A percentile compares a stretch with the other conserved stretches of the same genome.
Evolutionary conservation across 345 rosid species (phyloP).

Genomic region (Populus alba): DNA sequence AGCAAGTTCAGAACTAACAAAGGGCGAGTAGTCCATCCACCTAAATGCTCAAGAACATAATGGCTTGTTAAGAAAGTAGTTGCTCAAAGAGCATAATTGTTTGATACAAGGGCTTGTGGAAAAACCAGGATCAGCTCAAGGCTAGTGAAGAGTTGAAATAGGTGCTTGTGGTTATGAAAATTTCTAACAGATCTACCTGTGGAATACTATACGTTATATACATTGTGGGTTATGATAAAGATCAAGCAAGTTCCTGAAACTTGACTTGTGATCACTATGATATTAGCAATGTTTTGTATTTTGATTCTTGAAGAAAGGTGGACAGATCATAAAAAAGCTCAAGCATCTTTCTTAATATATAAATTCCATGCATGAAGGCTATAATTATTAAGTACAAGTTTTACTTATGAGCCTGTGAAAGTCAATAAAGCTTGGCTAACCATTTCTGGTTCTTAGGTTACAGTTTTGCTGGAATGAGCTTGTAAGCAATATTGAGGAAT

Average conservation of each 20-base stretch:
- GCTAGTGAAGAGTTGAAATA: background rate
- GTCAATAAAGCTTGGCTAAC: too few species aligned
- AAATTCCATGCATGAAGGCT: too few species aligned
- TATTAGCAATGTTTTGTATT: background rate
- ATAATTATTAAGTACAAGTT: background rate
- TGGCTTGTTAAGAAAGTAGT: background rate
- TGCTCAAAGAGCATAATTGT: background rate
- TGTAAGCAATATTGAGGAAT: background rate
- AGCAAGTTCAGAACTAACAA: background rate
- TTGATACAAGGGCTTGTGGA: too few species aligned
- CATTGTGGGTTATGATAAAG: background rate
- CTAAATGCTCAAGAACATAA: background rate
- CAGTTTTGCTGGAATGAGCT: background rate
- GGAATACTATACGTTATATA: background rate
- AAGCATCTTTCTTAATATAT: background rate
- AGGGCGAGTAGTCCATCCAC: background rate
- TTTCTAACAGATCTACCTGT: background rate
- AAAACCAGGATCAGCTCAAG: background rate
- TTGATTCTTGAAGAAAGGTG: background rate
- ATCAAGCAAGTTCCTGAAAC: background rate
- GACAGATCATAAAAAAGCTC: background rate
- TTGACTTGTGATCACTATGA: too few species aligned
- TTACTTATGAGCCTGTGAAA: background rate
- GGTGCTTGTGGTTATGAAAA: background rate
- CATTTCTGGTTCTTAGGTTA: background rate